Evolutionary conservation across 2,329 filamentous ascomycete genomes (phyloP), one percentile per base, ranked within the genome.

Genomic region (Colletotrichum endophyticum): DNA sequence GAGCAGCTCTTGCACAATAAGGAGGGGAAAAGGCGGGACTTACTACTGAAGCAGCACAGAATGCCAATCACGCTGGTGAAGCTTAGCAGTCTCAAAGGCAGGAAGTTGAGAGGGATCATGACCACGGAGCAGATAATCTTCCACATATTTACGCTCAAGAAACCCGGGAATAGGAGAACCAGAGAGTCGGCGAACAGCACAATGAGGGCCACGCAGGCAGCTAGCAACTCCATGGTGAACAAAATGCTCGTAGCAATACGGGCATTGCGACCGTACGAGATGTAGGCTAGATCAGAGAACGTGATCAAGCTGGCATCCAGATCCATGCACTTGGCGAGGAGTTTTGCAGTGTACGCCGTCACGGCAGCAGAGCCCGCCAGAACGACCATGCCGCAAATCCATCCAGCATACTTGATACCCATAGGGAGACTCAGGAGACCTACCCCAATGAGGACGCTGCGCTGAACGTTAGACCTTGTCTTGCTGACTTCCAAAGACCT

Each of bases 101-200:
- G 86, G 83, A 98, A 98, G 81, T 94, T 95, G 69, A 99, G 88
- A 15, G 96, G 95, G 74, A 98, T 88, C 79, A 99, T 88, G 71
- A 98, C 87, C 22, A 95, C 76, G 19, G 95, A 94, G 83, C 96
- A 98, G 34, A 98, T 84, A 36, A 96, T 88, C 86, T 99, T 99
- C 96, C 96, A 99, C 77, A 92, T 87, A 0, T 91, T 89, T 7
- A 94, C 86, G 63, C 90, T 92, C 62, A 91, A 81, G 78, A 94
- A 86, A 0, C 91, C 92, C 0, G 95, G 95, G 67, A 98, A 91
- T 25, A 99, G 86, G 16, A 95, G 91, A 80, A 95, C 88, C 80
- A 99, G 89, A 61, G 95, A 98, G 85, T 99, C 97, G 68, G 95
- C 95, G 84, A 99, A 99, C n/a, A 98, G 90, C 25, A 98, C 95